These are phyloP conservation scores for Talaromyces pinophilus DNA, from an alignment of 2,329 filamentous ascomycete genomes.

Conservation along the genomic window DNA sequence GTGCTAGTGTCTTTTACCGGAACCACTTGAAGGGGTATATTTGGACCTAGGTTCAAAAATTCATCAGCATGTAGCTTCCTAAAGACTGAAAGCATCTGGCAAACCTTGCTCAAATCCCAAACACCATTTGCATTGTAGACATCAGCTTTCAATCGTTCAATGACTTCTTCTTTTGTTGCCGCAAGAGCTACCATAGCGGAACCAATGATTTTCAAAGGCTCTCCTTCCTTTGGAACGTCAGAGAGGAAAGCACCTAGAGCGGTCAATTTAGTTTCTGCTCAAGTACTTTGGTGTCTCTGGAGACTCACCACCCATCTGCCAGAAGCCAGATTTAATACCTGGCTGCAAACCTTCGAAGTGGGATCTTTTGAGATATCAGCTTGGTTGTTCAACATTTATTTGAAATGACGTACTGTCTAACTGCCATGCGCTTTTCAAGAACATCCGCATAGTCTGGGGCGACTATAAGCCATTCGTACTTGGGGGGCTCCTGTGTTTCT, in stretches of 20 bases:
- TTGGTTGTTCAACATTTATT: not conserved
- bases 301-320: constrained; percentile 3
- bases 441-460: not conserved
- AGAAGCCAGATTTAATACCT: not conserved
- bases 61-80: not conserved
- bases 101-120: constrained; percentile 8
- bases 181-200: constrained; percentile 1
- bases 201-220: not conserved
- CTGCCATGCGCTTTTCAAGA: constrained; percentile 4
- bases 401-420: not conserved
- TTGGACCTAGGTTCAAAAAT: constrained; percentile 1
- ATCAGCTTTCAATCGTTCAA: constrained; percentile 3
- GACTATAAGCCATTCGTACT: constrained; percentile 3
- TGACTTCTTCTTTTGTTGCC: not conserved
- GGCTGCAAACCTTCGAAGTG: constrained; percentile 4
- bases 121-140: constrained; percentile 8
- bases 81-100: not conserved
- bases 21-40: constrained; percentile 1
- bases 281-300: not conserved
- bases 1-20: not conserved
- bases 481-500: not conserved
- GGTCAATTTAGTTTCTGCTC: not conserved
- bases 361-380: not conserved
- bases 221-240: not conserved
- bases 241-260: constrained; percentile 1